A percentile compares a stretch with the other conserved stretches of the same genome.
Conservation (phyloP, 2,329 filamentous ascomycete genomes). For the Pyrenophora tritici-repentis region DNA sequence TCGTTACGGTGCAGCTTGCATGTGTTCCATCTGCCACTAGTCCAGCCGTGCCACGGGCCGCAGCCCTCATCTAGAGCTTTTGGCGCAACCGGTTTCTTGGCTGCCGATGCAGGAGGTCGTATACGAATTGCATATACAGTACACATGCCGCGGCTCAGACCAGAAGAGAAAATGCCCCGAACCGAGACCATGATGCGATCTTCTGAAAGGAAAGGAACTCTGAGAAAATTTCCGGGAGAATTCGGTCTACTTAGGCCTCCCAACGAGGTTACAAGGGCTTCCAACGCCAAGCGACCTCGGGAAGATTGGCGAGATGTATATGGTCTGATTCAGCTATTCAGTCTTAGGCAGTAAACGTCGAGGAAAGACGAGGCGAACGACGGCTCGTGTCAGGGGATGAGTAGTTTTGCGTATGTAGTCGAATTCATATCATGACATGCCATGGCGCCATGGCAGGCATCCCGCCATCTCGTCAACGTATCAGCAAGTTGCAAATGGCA, state of each 20-base stretch:
- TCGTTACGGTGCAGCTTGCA: not conserved
- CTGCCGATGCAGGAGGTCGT: not conserved
- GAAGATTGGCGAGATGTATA: constrained; percentile 1
- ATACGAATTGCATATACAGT: not conserved
- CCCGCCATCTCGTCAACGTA: not conserved
- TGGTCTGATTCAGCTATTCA: not conserved
- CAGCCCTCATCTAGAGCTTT: constrained; percentile 5
- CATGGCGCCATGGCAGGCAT: too few relatives aligned
- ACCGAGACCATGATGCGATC: not conserved
- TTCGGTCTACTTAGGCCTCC: not conserved
- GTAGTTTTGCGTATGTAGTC: too few relatives aligned
- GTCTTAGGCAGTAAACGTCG: not conserved
- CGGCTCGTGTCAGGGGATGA: too few relatives aligned
- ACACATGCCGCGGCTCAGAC: constrained; percentile 1
- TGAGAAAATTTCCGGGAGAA: not conserved
- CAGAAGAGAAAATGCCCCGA: not conserved
- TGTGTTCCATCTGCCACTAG: constrained; percentile 1
- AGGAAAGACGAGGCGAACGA: too few relatives aligned
- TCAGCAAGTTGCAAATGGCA: not conserved
- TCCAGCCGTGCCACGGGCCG: constrained; percentile 3
- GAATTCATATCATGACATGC: too few relatives aligned
- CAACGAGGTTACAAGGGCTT: not conserved
- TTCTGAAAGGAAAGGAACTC: not conserved
- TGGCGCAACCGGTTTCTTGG: constrained; percentile 1
- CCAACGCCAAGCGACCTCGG: not conserved